Evolutionary conservation across 2,329 filamentous ascomycete species (phyloP), one percentile per base, ranked within the genome.

Genomic region (Alternaria infectoria): DNA sequence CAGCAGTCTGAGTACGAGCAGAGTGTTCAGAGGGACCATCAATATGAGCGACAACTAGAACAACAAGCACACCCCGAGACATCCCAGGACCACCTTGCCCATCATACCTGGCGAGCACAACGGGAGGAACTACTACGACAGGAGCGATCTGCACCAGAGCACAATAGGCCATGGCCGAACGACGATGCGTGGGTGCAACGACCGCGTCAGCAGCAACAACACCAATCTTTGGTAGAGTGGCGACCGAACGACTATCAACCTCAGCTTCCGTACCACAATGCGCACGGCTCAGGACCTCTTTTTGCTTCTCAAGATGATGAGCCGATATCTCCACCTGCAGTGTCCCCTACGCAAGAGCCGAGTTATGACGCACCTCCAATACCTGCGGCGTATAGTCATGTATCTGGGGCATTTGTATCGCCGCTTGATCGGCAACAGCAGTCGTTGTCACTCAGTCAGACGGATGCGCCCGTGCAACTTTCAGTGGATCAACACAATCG

Each of bases 361-460:
- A 73, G 65, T 30, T 79, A 80, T 49, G 76, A 80, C 17, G 77
- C 76, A 5, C 76, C 77, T 52, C 73, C 73, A 15, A 79, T 80
- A 52, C 77, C 77, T 30, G 75, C 74, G 19, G 77, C 77, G 11
- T 80, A 80, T 47, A 74, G 54, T 28, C 76, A 72, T 52, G 77
- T 78, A 7, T 71, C 69, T 46, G 74, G 76, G 21, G 73, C 74
- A 5, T 79, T 74, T 32, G 62, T 73, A 15, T 75, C 76, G 36
- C 72, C 75, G 23, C 55, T 60, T 13, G 67, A 69, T 12, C 62
- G 63, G 30, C 60, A 63, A 30, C 65, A 63, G 23, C 67, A 68
- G 28, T 64, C 68, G 11, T 58, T 67, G 23, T 65, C 59, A n/a
- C 47, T 64, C 12, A 32, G 65, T 58, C 61, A 70, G 13, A 61